These are phyloP conservation scores for Hysterium pulicare DNA, from an alignment of 2,329 filamentous ascomycete genomes.

Conservation along the genomic window DNA sequence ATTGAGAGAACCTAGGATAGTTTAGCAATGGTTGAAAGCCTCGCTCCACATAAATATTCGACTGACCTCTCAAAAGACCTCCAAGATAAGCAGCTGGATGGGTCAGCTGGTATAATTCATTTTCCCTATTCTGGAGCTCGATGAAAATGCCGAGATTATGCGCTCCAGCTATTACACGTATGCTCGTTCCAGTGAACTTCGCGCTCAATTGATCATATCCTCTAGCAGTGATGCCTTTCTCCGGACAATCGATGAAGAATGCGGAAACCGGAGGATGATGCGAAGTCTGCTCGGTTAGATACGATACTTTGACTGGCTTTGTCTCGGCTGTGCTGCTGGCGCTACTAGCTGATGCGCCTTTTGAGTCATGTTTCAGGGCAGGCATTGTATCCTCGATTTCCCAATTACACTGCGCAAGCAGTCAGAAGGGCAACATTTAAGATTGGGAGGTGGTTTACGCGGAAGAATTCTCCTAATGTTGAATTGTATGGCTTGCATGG, in stretches of 20 bases:
- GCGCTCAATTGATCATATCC: constrained; percentile 96
- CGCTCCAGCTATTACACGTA: constrained; percentile 86
- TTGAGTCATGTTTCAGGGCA: constrained; percentile 49
- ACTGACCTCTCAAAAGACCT: constrained; percentile 69
- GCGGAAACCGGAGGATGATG: constrained; percentile 97
- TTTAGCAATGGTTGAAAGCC: not conserved
- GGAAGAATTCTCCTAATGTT: constrained; percentile 93
- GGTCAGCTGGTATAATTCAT: constrained; percentile 92
- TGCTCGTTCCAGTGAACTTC: constrained; percentile 93
- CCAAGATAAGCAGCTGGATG: constrained; percentile 92
- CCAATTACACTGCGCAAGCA: constrained; percentile 74
- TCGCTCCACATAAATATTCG: not conserved
- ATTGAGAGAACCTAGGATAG: constrained; percentile 62
- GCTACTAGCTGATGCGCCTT: constrained; percentile 33
- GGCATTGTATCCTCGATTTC: constrained; percentile 79
- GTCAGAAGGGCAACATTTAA: constrained; percentile 14
- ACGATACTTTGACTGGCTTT: constrained; percentile 73
- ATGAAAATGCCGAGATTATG: constrained; percentile 97
- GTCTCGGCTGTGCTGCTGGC: constrained; percentile 28
- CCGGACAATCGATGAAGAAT: constrained; percentile 88
- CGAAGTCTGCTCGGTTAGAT: constrained; percentile 95
- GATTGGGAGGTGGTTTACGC: constrained; percentile 57
- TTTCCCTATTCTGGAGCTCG: constrained; percentile 70
- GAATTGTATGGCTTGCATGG: constrained; percentile 99
- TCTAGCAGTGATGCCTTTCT: constrained; percentile 80